Base-by-base conservation (phyloP, 495 filamentous ascomycete genomes). In the Pseudomonodictys pantanalensis region DNA sequence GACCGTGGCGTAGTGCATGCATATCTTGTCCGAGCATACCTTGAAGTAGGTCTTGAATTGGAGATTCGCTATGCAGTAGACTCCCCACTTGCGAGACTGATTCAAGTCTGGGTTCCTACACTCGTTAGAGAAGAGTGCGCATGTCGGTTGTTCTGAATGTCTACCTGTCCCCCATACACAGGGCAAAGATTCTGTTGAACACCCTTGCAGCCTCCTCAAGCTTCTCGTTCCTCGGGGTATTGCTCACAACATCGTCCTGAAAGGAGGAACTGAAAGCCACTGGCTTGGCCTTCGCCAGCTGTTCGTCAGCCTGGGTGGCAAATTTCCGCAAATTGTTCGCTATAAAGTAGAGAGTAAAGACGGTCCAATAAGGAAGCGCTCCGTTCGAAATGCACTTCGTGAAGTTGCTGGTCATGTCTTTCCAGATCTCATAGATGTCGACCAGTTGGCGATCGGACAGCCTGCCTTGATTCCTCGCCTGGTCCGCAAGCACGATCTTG, bases 21-120 rank as follows among this genome's bases (percentile, higher is more conserved):
- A 41, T 38, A 11, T 17, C 18, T 20, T 24, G 35, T 0, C 10
- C 15, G 22, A 15, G 18, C 24, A 11, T 72, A 80, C 82, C 76
- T 89, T 95, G 81, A 97, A 98, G 69, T 97, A 96, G 5, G 91
- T 97, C 73, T 97, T 97, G 81, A 98, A 97, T 8, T 96, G 76
- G 1, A 97, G 81, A 66, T 95, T 97, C 57, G 88, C 88, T 35
- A 86, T 90, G 71, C 92, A 87, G 75, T 97, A 98, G 39, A 92
- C 84, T 0, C 89, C 95, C 95, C 95, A 97, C 80, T 97, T 98
- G 6, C 95, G 83, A 0, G 92, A 96, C 42, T 93, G 87, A 68
- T 92, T 87, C 23, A 96, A 75, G 6, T 90, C 83, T 17, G 90
- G 87, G 58, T 92, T 97, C 55, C 18, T 72, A 48, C 68, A 69